Percentiles rank a stretch among this genome's conserved stretches.
Conservation (phyloP, 345 rosid species). For the Lenwebbia sp. region DNA sequence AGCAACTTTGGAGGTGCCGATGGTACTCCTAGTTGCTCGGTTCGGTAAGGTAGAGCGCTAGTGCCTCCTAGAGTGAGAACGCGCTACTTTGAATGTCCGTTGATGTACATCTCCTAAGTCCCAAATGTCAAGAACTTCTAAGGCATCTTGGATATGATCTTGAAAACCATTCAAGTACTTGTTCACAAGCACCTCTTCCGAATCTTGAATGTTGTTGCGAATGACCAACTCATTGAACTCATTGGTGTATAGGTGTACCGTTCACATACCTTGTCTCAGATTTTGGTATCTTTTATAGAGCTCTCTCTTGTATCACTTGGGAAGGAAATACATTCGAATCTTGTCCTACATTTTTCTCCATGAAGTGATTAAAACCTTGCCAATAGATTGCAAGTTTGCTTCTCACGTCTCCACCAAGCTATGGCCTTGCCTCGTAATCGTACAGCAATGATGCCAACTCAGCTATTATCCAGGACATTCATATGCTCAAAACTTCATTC, state of each 20-base stretch:
- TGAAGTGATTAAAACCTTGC: neutral
- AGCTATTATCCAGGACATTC: fast-evolving
- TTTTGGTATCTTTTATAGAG: neutral
- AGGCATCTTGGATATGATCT: neutral
- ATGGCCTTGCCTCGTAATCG: neutral
- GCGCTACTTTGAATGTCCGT: neutral
- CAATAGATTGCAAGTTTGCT: neutral
- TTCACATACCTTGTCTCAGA: too few species aligned
- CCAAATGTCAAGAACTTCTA: neutral
- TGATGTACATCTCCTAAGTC: neutral
- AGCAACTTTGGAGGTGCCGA: too few species aligned
- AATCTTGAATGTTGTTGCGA: neutral
- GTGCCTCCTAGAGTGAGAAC: neutral
- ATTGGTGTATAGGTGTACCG: neutral
- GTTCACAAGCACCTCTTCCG: neutral
- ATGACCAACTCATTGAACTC: neutral
- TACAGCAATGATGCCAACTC: neutral
- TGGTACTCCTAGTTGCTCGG: too few species aligned
- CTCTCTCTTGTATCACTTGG: neutral
- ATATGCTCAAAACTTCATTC: too few species aligned
- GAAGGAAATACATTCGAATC: neutral
- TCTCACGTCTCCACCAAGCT: neutral
- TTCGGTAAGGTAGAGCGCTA: neutral
- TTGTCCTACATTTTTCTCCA: neutral
- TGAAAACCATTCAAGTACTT: neutral